Evolutionary conservation across 352 stramenopile genomes (phyloP).

Genomic region (Pythium brachiatum): DNA sequence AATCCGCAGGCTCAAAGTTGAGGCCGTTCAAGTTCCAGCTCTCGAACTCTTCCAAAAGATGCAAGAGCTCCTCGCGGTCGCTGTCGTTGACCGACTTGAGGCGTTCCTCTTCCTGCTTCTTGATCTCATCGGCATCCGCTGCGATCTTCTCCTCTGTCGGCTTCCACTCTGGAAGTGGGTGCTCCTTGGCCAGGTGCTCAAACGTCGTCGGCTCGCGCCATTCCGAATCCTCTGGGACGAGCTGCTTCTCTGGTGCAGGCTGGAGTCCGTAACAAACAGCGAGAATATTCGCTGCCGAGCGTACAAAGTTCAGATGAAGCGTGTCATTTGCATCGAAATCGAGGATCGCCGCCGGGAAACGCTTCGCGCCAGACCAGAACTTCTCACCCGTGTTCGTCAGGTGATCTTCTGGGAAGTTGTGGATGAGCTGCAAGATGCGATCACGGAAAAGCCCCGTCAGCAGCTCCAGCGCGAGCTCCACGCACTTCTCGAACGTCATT

Average conservation of each 20-base stretch:
- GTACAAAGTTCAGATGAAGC: constrained; percentile 78
- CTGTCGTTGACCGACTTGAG: constrained; percentile 48
- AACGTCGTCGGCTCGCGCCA: constrained; percentile 69
- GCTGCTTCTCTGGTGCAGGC: constrained; percentile 53
- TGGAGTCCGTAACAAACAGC: constrained; percentile 80
- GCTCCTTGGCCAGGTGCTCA: constrained; percentile 42
- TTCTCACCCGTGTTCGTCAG: constrained; percentile 78
- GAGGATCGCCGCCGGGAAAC: constrained; percentile 66
- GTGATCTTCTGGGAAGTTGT: constrained; percentile 84
- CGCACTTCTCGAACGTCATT: constrained; percentile 73
- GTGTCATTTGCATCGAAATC: constrained; percentile 61
- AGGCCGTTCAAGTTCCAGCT: constrained; percentile 50
- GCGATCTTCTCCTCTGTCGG: constrained; percentile 81
- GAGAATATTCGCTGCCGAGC: constrained; percentile 74
- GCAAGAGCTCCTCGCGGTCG: constrained; percentile 65
- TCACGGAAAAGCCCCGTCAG: constrained; percentile 87
- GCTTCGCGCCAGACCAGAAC: constrained; percentile 86
- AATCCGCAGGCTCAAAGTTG: constrained; percentile 84
- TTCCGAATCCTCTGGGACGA: constrained; percentile 83
- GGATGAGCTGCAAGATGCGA: constrained; percentile 84
- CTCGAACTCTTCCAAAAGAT: constrained; percentile 68
- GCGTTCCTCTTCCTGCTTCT: constrained; percentile 35
- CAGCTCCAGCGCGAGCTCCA: constrained; percentile 63
- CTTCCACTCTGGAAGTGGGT: constrained; percentile 52
- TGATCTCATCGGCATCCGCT: constrained; percentile 62